These are phyloP conservation scores for Phalaenopsis aphrodite DNA, from an alignment of 106 monocot species.

Conservation along the genomic window DNA sequence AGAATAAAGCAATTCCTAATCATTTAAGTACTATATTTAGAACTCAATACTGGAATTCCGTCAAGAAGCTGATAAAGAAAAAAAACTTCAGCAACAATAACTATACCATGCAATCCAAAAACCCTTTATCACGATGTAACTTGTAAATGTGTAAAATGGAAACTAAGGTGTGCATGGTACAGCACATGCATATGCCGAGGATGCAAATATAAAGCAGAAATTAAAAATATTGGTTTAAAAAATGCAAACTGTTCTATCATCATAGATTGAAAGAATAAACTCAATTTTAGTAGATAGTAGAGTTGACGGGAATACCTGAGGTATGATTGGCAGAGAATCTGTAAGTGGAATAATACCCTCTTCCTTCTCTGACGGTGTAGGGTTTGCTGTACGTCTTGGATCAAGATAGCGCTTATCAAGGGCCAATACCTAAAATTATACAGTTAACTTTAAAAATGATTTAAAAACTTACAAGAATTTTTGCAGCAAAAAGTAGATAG, in stretches of 20 bases:
- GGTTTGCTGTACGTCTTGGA: constrained; percentile 76
- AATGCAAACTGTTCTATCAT: background rate
- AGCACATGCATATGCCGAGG: background rate
- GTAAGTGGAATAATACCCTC: constrained; percentile 95
- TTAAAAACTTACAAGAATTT: background rate
- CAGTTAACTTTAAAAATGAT: background rate
- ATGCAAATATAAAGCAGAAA: background rate
- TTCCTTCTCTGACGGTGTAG: constrained; percentile 80
- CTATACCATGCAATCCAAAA: background rate
- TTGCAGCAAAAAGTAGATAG: background rate
- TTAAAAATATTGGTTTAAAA: background rate
- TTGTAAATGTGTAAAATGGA: background rate
- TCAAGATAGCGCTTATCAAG: constrained; percentile 95
- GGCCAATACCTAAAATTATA: constrained; percentile 56
- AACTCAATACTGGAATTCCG: background rate
- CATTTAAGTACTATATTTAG: background rate
- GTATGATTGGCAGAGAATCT: constrained; percentile 83
- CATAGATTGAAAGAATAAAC: background rate
- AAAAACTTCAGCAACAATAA: background rate
- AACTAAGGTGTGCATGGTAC: background rate
- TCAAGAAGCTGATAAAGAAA: background rate
- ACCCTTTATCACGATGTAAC: background rate
- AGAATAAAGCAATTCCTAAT: background rate
- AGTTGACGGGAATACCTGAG: constrained; percentile 49
- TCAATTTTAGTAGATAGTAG: background rate